Evolutionary conservation across 495 filamentous ascomycete genomes (phyloP).

Genomic region (Bombardia bombarda): DNA sequence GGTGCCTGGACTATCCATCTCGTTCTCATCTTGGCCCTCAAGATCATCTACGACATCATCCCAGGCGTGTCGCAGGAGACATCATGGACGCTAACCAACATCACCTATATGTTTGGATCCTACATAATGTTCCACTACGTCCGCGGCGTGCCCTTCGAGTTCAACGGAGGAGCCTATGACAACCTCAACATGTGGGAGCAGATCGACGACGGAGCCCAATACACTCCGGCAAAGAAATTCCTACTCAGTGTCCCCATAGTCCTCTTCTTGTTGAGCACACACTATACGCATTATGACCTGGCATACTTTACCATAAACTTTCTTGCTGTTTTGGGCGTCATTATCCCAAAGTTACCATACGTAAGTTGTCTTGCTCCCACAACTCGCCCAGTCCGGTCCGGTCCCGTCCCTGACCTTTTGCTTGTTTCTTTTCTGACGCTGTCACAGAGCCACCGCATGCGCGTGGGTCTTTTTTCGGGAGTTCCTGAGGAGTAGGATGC

Average conservation of each 20-base stretch:
- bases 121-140: slow-evolving; percentile 99
- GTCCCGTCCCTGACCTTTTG: slow-evolving; percentile 3
- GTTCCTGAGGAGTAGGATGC: slow-evolving; percentile 44
- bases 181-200: slow-evolving; percentile 99
- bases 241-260: slow-evolving; percentile 87
- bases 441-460: slow-evolving; percentile 60
- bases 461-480: slow-evolving; percentile 58
- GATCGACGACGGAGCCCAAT: slow-evolving; percentile 98
- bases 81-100: slow-evolving; percentile 97
- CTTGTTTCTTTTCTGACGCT: slow-evolving; percentile 6
- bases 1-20: slow-evolving; percentile 97
- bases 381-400: not conserved
- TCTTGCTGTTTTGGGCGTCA: slow-evolving; percentile 79
- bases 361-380: slow-evolving; percentile 46
- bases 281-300: slow-evolving; percentile 97
- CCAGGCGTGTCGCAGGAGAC: slow-evolving; percentile 93
- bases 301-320: slow-evolving; percentile 96
- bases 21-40: slow-evolving; percentile 79
- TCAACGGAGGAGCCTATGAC: slow-evolving; percentile 98
- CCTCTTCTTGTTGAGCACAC: slow-evolving; percentile 91
- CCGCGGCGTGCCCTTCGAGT: slow-evolving; percentile 95
- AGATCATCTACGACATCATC: slow-evolving; percentile 93
- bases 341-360: slow-evolving; percentile 91
- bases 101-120: slow-evolving; percentile 96
- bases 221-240: slow-evolving; percentile 98